These are phyloP conservation scores for Chiua sp. DNA, from an alignment of 1,284 basidiomycete genomes.

Conservation along the genomic window DNA sequence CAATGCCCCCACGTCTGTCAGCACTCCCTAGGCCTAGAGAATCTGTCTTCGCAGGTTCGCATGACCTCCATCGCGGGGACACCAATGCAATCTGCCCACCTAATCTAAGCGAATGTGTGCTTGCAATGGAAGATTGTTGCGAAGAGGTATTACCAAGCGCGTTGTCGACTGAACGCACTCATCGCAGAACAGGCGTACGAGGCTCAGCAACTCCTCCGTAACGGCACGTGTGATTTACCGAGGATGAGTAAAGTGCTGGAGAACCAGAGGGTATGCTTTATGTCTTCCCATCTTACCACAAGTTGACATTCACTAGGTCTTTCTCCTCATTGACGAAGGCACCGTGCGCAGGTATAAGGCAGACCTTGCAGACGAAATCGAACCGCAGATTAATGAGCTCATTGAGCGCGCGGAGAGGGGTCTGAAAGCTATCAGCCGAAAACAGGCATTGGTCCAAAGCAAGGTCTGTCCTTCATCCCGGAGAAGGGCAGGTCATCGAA, in stretches of 20 bases:
- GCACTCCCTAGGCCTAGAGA: slow-evolving; percentile 65
- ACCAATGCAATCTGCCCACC: slow-evolving; percentile 67
- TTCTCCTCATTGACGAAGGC: slow-evolving; percentile 69
- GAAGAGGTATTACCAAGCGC: slow-evolving; percentile 54
- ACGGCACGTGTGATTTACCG: slow-evolving; percentile 70
- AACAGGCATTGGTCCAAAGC: slow-evolving; percentile 58
- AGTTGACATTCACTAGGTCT: slow-evolving; percentile 53
- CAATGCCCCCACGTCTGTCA: slow-evolving; percentile 62
- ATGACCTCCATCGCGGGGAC: slow-evolving; percentile 64
- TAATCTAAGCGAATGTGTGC: slow-evolving; percentile 71
- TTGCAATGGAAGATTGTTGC: slow-evolving; percentile 75
- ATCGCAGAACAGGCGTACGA: slow-evolving; percentile 56
- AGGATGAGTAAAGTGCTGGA: slow-evolving; percentile 69
- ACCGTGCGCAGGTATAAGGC: slow-evolving; percentile 73
- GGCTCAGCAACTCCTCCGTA: slow-evolving; percentile 68
- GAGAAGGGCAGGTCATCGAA: neutral
- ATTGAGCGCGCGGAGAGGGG: slow-evolving; percentile 74
- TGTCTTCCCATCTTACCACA: neutral
- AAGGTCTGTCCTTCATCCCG: slow-evolving; percentile 49
- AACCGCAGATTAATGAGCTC: slow-evolving; percentile 77
- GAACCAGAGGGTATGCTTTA: slow-evolving; percentile 58
- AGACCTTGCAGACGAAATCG: slow-evolving; percentile 75
- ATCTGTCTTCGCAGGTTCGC: slow-evolving; percentile 67
- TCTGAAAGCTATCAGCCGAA: slow-evolving; percentile 60
- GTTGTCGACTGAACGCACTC: neutral